phyloP scores from a whole-genome alignment of 176 grass and related monocot species.

The Avena insularis region DNA sequence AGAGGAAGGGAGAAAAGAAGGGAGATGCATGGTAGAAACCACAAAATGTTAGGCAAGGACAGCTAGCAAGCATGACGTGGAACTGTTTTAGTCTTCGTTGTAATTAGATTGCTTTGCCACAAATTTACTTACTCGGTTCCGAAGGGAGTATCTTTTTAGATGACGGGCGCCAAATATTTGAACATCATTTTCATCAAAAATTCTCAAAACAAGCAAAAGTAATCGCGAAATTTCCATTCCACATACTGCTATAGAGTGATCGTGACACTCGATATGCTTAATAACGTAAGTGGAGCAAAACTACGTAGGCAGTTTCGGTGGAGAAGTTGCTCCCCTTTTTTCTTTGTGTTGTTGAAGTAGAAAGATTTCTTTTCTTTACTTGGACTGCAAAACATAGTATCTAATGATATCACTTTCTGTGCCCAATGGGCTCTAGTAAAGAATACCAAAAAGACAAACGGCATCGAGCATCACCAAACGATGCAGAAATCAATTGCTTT shows the following conservation, averaged over 20 bases:
- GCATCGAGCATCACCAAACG: constrained; percentile 31
- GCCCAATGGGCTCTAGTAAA: background rate
- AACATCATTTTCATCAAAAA: background rate
- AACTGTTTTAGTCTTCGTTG: background rate
- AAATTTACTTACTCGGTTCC: too few species aligned
- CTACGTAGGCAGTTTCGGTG: background rate
- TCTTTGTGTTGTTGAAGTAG: constrained; percentile 23
- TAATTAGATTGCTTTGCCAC: background rate
- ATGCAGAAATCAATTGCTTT: constrained; percentile 3
- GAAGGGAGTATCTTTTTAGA: background rate
- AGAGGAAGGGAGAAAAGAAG: background rate
- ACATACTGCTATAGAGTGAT: background rate
- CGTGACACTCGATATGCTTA: background rate
- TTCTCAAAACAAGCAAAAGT: background rate
- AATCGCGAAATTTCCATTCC: background rate
- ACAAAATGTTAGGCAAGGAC: background rate
- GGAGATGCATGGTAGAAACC: background rate
- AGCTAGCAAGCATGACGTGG: background rate
- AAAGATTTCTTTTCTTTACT: constrained; percentile 35
- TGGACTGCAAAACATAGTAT: constrained; percentile 50
- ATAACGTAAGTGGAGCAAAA: background rate
- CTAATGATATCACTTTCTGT: constrained; percentile 32
- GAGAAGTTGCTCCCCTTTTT: background rate
- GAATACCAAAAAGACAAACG: background rate
- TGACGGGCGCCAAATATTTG: background rate